phyloP scores from a whole-genome alignment of 176 grass and related monocot species.

The Chloris gayana region DNA sequence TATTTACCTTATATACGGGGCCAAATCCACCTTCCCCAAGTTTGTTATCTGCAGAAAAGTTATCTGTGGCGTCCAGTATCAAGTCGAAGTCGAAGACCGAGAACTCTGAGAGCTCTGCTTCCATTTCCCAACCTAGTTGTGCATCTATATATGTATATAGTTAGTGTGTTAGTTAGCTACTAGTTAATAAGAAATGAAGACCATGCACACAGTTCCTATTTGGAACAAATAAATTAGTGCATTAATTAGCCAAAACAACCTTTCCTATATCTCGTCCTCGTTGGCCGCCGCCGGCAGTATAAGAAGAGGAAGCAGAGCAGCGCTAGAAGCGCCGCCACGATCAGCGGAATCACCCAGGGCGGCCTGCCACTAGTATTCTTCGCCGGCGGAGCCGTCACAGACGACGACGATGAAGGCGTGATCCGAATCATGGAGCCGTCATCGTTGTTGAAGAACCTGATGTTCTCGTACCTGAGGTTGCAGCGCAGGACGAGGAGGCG shows the following conservation, averaged over 20 bases:
- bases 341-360: too few species aligned
- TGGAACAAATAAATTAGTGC: too few species aligned
- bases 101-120: constrained; percentile 30
- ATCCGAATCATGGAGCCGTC: neutral
- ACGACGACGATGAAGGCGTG: neutral
- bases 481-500: constrained; percentile 13
- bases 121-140: constrained; percentile 37
- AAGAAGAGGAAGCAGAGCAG: too few species aligned
- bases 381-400: neutral
- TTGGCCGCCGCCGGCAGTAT: too few species aligned
- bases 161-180: too few species aligned
- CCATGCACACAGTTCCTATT: too few species aligned
- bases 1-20: too few species aligned
- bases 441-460: constrained; percentile 6
- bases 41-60: constrained; percentile 32
- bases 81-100: constrained; percentile 5
- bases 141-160: too few species aligned
- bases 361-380: neutral
- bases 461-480: constrained; percentile 18
- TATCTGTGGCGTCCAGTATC: constrained; percentile 30
- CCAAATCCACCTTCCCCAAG: constrained; percentile 38
- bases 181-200: too few species aligned
- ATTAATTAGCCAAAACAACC: too few species aligned
- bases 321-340: too few species aligned
- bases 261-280: too few species aligned